Percentiles rank a stretch among this genome's conserved stretches.
These are phyloP conservation scores for Flagelloscypha sp. DNA, from an alignment of 768 basidiomycete species.

Conservation along the genomic window DNA sequence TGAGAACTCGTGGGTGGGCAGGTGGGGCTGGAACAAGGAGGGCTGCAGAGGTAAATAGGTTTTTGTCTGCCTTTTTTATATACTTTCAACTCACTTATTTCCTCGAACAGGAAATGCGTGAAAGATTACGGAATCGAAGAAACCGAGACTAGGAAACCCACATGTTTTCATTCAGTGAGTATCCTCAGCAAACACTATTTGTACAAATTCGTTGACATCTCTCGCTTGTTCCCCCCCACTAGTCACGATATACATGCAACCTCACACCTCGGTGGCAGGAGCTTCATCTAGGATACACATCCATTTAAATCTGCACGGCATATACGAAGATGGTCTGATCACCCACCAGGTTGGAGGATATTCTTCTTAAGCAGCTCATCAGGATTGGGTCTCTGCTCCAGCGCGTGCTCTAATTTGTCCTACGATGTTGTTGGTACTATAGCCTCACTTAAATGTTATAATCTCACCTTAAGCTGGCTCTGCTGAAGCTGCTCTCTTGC, in stretches of 20 bases:
- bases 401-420: constrained; percentile 57
- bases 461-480: constrained; percentile 53
- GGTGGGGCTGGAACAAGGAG: constrained; percentile 61
- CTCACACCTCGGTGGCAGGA: too few relatives aligned
- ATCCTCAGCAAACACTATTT: too few relatives aligned
- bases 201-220: too few relatives aligned
- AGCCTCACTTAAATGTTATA: background rate
- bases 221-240: too few relatives aligned
- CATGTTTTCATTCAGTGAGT: background rate
- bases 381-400: constrained; percentile 48
- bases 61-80: background rate
- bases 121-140: constrained; percentile 32
- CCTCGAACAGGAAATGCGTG: constrained; percentile 42
- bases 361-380: constrained; percentile 60
- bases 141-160: constrained; percentile 13
- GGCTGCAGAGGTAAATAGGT: too few relatives aligned
- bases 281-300: too few relatives aligned
- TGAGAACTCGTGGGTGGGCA: constrained; percentile 75
- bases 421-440: constrained; percentile 16
- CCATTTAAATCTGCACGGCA: background rate
- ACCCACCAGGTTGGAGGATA: constrained; percentile 34
- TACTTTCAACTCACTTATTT: constrained; percentile 4
- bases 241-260: too few relatives aligned
- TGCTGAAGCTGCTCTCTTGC: constrained; percentile 50
- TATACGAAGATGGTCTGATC: constrained; percentile 2